Evolutionary conservation across 768 basidiomycete genomes (phyloP).

Genomic region (Royoungia palumana): DNA sequence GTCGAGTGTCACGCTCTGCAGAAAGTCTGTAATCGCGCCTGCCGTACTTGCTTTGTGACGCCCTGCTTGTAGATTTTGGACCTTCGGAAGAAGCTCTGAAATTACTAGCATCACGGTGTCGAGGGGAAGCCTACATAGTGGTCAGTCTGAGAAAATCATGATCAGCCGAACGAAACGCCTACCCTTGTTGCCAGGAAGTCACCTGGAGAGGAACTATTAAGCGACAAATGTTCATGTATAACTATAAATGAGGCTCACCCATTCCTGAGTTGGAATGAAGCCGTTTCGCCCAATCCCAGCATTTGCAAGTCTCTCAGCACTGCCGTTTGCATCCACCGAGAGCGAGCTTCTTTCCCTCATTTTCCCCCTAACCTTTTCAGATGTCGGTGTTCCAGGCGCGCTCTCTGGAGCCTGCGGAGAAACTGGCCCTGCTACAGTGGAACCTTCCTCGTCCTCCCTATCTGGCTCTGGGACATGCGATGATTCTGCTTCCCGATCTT

Average conservation of each 20-base stretch:
- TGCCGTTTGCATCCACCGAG: slow-evolving; percentile 47
- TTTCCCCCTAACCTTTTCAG: slow-evolving; percentile 93
- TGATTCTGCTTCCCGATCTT: slow-evolving; percentile 35
- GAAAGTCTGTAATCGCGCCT: slow-evolving; percentile 68
- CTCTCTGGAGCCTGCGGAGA: slow-evolving; percentile 45
- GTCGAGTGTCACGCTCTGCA: slow-evolving; percentile 64
- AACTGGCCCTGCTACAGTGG: slow-evolving; percentile 31
- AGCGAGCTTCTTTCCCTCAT: slow-evolving; percentile 72
- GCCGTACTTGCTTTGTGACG: slow-evolving; percentile 59
- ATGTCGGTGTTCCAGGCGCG: slow-evolving; percentile 36
- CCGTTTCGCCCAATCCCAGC: slow-evolving; percentile 81
- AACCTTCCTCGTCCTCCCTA: slow-evolving; percentile 13
- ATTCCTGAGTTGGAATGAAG: slow-evolving; percentile 95
- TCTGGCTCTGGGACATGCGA: slow-evolving; percentile 9
- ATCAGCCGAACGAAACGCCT: slow-evolving; percentile 14
- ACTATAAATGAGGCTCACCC: slow-evolving; percentile 51
- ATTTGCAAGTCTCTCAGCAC: slow-evolving; percentile 63
- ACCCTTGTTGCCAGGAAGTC: slow-evolving; percentile 97
- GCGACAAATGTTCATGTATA: background rate
- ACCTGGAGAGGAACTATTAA: slow-evolving; percentile 44
- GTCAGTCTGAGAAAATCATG: slow-evolving; percentile 8
- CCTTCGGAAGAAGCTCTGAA: slow-evolving; percentile 81
- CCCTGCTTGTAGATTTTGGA: slow-evolving; percentile 77
- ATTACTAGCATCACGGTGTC: slow-evolving; percentile 86
- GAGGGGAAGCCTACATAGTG: slow-evolving; percentile 65